These are phyloP conservation scores for Lipomyces mesembrius DNA, from an alignment of 805 yeast species.

Conservation along the genomic window DNA sequence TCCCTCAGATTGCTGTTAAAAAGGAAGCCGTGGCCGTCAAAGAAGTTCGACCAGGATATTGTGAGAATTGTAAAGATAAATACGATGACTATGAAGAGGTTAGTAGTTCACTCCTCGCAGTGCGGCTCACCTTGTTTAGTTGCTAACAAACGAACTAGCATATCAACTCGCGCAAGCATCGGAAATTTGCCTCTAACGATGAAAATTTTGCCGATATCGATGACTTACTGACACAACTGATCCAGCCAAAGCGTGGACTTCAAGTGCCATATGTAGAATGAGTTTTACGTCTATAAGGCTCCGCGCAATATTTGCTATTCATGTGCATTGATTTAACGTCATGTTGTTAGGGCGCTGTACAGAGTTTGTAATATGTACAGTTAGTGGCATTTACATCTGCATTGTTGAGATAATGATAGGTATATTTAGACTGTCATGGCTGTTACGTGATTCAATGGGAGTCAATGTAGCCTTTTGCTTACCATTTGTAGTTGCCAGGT, in stretches of 20 bases:
- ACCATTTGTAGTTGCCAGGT: too few species aligned
- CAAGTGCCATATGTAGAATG: neutral
- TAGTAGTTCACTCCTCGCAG: neutral
- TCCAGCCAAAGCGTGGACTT: conserved; percentile 9
- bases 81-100: conserved; percentile 73
- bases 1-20: conserved; percentile 35
- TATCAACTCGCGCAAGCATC: conserved; percentile 67
- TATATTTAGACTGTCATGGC: neutral
- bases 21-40: conserved; percentile 37
- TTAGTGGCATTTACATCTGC: neutral
- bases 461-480: too few species aligned
- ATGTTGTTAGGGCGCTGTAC: neutral
- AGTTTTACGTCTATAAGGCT: neutral
- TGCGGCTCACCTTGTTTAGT: neutral
- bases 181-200: conserved; percentile 74
- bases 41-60: conserved; percentile 66
- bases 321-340: neutral
- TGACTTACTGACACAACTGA: conserved; percentile 54
- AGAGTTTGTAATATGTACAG: neutral
- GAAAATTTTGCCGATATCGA: conserved; percentile 79
- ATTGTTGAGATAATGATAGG: neutral
- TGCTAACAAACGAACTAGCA: conserved; percentile 50
- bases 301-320: neutral
- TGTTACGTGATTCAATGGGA: neutral
- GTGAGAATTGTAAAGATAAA: conserved; percentile 89